Evolutionary conservation across 2,329 filamentous ascomycete genomes (phyloP).

Genomic region (Diaporthe longicolla): DNA sequence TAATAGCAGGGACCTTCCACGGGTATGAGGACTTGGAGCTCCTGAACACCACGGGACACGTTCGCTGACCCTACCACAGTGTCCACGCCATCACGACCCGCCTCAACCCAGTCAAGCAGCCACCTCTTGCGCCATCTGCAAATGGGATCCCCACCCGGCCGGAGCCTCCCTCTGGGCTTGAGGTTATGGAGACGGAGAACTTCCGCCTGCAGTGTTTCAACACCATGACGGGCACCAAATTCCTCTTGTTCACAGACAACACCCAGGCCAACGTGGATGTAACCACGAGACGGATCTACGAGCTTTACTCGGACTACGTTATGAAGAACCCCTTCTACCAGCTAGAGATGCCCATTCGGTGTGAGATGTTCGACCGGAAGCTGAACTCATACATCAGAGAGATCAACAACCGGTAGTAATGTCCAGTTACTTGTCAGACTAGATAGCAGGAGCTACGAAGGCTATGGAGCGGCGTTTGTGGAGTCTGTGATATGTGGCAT

Average conservation of each 20-base stretch:
- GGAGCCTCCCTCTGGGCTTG: constrained; percentile 82
- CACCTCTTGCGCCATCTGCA: constrained; percentile 54
- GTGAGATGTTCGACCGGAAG: constrained; percentile 94
- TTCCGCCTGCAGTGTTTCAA: constrained; percentile 97
- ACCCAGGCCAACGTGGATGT: constrained; percentile 89
- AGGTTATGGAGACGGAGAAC: constrained; percentile 93
- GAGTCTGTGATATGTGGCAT: constrained; percentile 26
- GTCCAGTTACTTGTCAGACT: neutral
- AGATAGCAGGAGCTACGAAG: neutral
- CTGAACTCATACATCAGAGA: constrained; percentile 84
- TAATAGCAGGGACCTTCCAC: constrained; percentile 97
- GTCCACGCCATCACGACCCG: constrained; percentile 79
- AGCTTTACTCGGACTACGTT: constrained; percentile 95
- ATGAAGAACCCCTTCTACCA: constrained; percentile 99
- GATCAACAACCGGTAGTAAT: constrained; percentile 71
- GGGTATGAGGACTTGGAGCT: constrained; percentile 71
- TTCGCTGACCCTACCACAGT: constrained; percentile 53
- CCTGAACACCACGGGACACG: constrained; percentile 44
- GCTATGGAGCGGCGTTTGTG: constrained; percentile 37
- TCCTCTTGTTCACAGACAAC: constrained; percentile 92
- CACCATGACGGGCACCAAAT: constrained; percentile 94
- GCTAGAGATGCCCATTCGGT: constrained; percentile 95
- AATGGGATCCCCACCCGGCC: constrained; percentile 62
- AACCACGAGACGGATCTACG: constrained; percentile 88
- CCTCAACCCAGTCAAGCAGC: constrained; percentile 68